phyloP scores from a whole-genome alignment of 2,329 filamentous ascomycete species.

The Cladosporium sp. region DNA sequence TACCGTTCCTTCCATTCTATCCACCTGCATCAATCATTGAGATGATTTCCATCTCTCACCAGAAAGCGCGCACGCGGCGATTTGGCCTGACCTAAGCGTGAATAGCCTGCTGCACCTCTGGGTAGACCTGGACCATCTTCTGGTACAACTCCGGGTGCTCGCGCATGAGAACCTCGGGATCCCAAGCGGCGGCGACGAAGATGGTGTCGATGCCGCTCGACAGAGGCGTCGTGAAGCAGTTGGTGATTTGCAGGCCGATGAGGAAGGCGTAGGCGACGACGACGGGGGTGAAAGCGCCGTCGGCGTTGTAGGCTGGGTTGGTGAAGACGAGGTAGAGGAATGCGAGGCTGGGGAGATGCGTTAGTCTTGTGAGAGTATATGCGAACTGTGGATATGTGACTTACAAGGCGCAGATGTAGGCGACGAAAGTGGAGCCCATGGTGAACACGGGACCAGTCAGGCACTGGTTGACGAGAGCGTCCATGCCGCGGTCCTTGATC shows the following conservation, averaged over 20 bases:
- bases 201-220: constrained; percentile 87
- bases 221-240: constrained; percentile 84
- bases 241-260: constrained; percentile 83
- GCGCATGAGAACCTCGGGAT: constrained; percentile 66
- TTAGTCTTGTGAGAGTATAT: too few relatives aligned
- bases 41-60: too few relatives aligned
- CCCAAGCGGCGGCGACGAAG: constrained; percentile 72
- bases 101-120: constrained; percentile 44
- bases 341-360: constrained; percentile 45
- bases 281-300: constrained; percentile 66
- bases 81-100: too few relatives aligned
- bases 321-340: constrained; percentile 87
- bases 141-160: constrained; percentile 79
- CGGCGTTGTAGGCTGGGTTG: constrained; percentile 68
- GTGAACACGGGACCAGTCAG: constrained; percentile 54
- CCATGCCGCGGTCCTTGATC: constrained; percentile 75
- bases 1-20: too few relatives aligned
- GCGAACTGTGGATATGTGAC: neutral
- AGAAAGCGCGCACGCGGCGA: too few relatives aligned
- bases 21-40: too few relatives aligned
- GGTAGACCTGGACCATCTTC: constrained; percentile 75
- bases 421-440: constrained; percentile 71
- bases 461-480: constrained; percentile 85
- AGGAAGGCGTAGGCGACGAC: constrained; percentile 82
- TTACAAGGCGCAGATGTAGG: constrained; percentile 67